Base-by-base conservation (phyloP, 2,329 filamentous ascomycete genomes). In the Fusarium tupiense region DNA sequence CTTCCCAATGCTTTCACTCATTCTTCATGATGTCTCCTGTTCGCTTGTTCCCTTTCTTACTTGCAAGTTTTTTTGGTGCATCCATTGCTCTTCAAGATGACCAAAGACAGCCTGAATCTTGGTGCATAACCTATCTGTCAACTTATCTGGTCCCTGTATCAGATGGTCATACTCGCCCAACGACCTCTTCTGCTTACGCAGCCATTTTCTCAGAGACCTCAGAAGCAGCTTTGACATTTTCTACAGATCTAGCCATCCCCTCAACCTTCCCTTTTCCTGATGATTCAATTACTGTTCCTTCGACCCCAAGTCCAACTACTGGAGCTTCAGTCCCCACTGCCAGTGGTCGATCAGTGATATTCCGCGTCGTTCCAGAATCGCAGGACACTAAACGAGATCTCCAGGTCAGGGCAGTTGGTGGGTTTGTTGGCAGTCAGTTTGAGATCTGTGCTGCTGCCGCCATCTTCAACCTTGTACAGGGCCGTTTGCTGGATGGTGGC, bases 111-210 rank as follows among this genome's bases (percentile, higher is more conserved):
- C 24, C 29, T 19, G 58, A 40, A 6, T 41, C 40, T 9, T 47
- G 20, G 13, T 64, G 49, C 8, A 38, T 72, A 37, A 68, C 49
- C 12, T 72, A 64, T 44, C 24, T 72, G 53, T 37, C 54, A 37
- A 53, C 50, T 22, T 37, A 37, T 37, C 33, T 68, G 13, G 53
- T 33, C 26, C 38, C 47, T 1, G 29, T 47, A 12, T 41, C 31
- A 13, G 12, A 13, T 10, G 17, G 5, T 37, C 33, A 53, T 33
- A 37, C n/a, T 26, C 31, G n/a, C 9, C 33, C n/a, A 8, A 24
- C 50, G 1, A 16, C n/a, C 22, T 16, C 31, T 16, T 53, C 31
- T 26, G 13, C 9, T 26, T 9, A 20, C 10, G 31, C 16, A 53
- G 13, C n/a, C 17, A 4, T 26, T 22, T 22, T 16, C 13, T 10